A percentile compares a stretch with the other conserved stretches of the same genome.
Evolutionary conservation across 1,284 basidiomycete species (phyloP).

Genomic region (Laetiporus sulphureus): DNA sequence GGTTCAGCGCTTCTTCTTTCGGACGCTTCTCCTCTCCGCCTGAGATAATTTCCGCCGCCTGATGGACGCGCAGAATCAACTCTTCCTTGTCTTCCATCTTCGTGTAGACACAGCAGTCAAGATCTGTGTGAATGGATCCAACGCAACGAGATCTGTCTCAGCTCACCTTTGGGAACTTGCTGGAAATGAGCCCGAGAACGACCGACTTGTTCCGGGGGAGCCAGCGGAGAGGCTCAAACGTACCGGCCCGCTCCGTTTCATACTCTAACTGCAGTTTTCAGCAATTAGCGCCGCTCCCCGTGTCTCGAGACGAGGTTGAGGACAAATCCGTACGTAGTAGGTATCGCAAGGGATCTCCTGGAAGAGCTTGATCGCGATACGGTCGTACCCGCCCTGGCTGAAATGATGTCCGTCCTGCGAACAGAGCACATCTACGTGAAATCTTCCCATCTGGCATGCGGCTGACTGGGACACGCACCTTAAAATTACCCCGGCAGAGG

Average conservation of each 20-base stretch:
- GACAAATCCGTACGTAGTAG: slow-evolving; percentile 46
- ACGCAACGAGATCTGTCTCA: too few species aligned
- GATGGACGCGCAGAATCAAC: slow-evolving; percentile 53
- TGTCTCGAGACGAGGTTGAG: neutral
- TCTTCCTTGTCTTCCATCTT: slow-evolving; percentile 55
- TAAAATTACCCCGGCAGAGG: slow-evolving; percentile 78
- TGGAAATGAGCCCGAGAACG: slow-evolving; percentile 71
- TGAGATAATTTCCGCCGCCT: slow-evolving; percentile 57
- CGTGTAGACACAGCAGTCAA: neutral
- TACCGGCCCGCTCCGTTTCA: slow-evolving; percentile 68
- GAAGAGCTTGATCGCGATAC: slow-evolving; percentile 72
- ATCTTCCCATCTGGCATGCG: too few species aligned
- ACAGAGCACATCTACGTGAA: neutral
- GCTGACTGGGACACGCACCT: slow-evolving; percentile 29
- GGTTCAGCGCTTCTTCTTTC: slow-evolving; percentile 49
- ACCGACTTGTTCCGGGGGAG: slow-evolving; percentile 64
- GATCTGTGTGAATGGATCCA: neutral
- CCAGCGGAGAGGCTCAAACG: slow-evolving; percentile 60
- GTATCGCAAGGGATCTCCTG: slow-evolving; percentile 66
- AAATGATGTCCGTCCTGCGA: slow-evolving; percentile 56
- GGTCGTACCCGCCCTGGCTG: slow-evolving; percentile 68
- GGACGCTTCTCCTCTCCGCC: slow-evolving; percentile 45
- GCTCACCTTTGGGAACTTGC: slow-evolving; percentile 62
- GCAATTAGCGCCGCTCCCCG: neutral
- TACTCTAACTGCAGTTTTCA: slow-evolving; percentile 53